Evolutionary conservation across 1,139 yeast genomes (phyloP), one percentile per base, ranked within the genome.

Genomic region (Geotrichum siamense): DNA sequence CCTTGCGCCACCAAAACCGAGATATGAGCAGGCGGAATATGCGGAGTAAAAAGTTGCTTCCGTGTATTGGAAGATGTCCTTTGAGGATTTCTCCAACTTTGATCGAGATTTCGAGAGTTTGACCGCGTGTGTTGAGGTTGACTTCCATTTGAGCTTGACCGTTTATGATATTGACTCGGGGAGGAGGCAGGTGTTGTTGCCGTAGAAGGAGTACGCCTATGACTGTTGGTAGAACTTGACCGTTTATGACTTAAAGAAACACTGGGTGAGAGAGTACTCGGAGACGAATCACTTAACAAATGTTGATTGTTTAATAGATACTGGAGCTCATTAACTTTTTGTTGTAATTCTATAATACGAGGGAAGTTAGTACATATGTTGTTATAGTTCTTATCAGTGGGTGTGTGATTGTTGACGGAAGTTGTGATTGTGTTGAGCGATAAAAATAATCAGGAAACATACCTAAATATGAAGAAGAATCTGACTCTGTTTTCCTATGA

Each of bases 11-110:
- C 79, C 51, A 91, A 71, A 23, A 82, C 94, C 0, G 97, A 96
- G 44, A 91, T 75, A 1, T 94, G 79, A 2, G 89, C 82, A 59
- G 91, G 97, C 2, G 97, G 95, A 48, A 91, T 72, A 59, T 91
- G 91, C 6, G 97, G 97, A 21, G 96, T 95, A 67, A 91, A 91
- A 45, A 91, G 73, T 0, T 95, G 83, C 60, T 89, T 91, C 55
- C 97, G 76, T 51, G 75, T 50, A 29, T 33, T 46, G 37, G 22
- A 43, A 26, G 26, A 47, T 48, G 22, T 39, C 42, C 20, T 43
- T 21, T 22, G 39, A 41, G 17, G 49, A 38, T 55, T 54, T 31
- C 68, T 51, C 68, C 70, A 62, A 40, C 59, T 59, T 39, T 58
- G 52, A 37, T 63, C 83, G 52, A 75, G 75, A 54, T 76, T 77